Evolutionary conservation across 306 rosid genomes (phyloP).

Genomic region (Lathyrus aphaca): DNA sequence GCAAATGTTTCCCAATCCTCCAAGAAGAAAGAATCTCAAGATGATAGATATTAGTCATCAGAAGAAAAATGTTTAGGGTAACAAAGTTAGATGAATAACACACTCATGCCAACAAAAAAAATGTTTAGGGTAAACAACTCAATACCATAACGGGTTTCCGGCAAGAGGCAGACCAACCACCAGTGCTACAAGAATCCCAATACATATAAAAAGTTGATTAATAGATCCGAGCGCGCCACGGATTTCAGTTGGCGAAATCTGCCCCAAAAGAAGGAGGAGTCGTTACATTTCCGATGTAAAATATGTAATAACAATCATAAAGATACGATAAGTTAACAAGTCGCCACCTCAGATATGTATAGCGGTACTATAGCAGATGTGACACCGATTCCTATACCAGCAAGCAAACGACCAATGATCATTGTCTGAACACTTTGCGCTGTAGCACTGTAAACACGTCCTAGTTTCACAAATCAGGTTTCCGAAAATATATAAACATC

Average conservation of each 20-base stretch:
- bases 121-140: slow-evolving; percentile 25
- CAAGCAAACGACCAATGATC: slow-evolving; percentile 90
- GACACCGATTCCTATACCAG: slow-evolving; percentile 92
- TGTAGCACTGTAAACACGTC: slow-evolving; percentile 69
- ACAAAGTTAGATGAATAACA: slow-evolving; percentile 31
- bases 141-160: slow-evolving; percentile 85
- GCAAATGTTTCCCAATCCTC: too few species aligned
- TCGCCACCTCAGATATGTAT: slow-evolving; percentile 82
- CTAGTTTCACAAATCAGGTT: slow-evolving; percentile 26
- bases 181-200: slow-evolving; percentile 89
- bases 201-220: slow-evolving; percentile 89
- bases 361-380: slow-evolving; percentile 90
- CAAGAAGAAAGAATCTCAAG: not conserved
- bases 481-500: slow-evolving; percentile 21
- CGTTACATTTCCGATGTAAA: slow-evolving; percentile 3
- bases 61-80: slow-evolving; percentile 28
- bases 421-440: slow-evolving; percentile 87
- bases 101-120: not conserved
- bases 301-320: slow-evolving; percentile 1
- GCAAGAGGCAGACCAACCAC: slow-evolving; percentile 94
- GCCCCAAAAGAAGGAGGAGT: slow-evolving; percentile 31
- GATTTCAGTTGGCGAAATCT: slow-evolving; percentile 97
- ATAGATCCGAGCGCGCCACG: slow-evolving; percentile 97
- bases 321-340: slow-evolving; percentile 6
- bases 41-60: not conserved